Conservation (phyloP, 2,329 filamentous ascomycete species). For the Claviceps africana region DNA sequence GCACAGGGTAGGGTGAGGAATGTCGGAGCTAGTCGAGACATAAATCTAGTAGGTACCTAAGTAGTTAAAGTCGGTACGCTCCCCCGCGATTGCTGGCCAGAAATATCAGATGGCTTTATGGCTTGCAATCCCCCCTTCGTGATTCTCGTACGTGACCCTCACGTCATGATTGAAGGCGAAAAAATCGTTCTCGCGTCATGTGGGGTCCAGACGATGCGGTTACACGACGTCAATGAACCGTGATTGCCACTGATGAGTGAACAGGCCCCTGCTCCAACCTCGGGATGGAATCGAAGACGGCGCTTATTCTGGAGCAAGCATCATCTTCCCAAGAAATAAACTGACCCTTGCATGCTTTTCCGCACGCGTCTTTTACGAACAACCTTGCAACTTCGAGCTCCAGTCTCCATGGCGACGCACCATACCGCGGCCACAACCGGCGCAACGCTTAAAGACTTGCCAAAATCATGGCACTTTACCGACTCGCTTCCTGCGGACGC, state of each 20-base stretch:
- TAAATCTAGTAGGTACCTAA: too few species aligned
- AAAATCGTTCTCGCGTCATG: not conserved
- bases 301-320: too few species aligned
- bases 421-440: slow-evolving; percentile 16
- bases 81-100: not conserved
- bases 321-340: not conserved
- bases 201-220: not conserved
- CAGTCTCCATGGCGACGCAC: slow-evolving; percentile 19
- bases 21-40: too few species aligned
- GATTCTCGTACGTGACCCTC: not conserved
- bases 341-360: slow-evolving; percentile 22
- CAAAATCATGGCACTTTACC: slow-evolving; percentile 52
- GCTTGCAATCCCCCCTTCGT: not conserved
- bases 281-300: not conserved
- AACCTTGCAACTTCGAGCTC: slow-evolving; percentile 13
- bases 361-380: slow-evolving; percentile 18
- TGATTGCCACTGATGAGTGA: not conserved
- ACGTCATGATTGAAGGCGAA: not conserved
- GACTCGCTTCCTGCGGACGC: slow-evolving; percentile 62
- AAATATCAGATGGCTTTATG: not conserved
- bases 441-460: slow-evolving; percentile 37
- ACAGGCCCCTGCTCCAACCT: not conserved
- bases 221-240: slow-evolving; percentile 5
- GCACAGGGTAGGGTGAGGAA: not conserved
- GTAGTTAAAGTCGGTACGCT: too few species aligned